Percentiles rank a stretch among this genome's conserved stretches.
Evolutionary conservation across 139 green algal genomes (phyloP).

Genomic region (Chlorella sorokiniana): DNA sequence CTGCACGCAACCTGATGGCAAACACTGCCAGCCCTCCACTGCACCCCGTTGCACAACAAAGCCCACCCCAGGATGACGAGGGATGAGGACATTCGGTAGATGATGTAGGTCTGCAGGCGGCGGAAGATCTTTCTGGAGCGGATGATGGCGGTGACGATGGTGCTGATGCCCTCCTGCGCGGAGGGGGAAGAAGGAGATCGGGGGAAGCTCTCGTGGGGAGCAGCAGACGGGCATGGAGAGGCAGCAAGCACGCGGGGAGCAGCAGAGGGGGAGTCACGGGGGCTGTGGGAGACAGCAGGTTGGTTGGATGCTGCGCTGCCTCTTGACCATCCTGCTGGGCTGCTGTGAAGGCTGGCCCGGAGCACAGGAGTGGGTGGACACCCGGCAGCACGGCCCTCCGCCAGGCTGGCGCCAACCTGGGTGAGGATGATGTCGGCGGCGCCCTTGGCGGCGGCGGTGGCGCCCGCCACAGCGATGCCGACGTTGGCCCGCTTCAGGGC

Average conservation of each 20-base stretch:
- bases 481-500: constrained; percentile 93
- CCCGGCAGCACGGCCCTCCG: not conserved
- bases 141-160: constrained; percentile 74
- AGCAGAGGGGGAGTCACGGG: not conserved
- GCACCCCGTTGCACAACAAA: not conserved
- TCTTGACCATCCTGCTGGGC: too few species aligned
- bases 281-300: too few species aligned
- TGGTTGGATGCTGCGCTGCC: too few species aligned
- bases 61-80: not conserved
- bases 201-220: too few species aligned
- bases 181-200: not conserved
- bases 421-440: constrained; percentile 81
- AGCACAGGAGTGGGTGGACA: not conserved
- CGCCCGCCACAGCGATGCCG: constrained; percentile 76
- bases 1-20: too few species aligned
- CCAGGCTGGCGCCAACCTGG: not conserved
- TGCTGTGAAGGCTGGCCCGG: too few species aligned
- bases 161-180: constrained; percentile 44
- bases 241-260: not conserved
- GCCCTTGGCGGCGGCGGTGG: constrained; percentile 73
- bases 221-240: too few species aligned
- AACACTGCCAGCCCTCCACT: too few species aligned
- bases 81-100: constrained; percentile 57
- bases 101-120: constrained; percentile 83
- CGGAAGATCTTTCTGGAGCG: constrained; percentile 83